These are phyloP conservation scores for Pulveroboletus ravenelii DNA, from an alignment of 768 basidiomycete species.

Conservation along the genomic window DNA sequence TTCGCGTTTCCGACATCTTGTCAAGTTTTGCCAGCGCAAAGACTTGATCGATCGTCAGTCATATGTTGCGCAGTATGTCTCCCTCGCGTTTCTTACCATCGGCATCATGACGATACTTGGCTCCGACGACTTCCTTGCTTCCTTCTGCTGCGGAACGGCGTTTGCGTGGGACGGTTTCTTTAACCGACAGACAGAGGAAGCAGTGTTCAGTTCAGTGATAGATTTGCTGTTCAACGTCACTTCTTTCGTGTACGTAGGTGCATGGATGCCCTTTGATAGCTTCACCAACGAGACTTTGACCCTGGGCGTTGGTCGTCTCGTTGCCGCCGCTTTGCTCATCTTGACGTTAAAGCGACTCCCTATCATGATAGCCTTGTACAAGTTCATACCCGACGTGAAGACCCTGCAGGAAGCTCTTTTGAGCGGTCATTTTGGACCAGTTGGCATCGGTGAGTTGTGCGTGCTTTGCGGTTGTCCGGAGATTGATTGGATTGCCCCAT, in stretches of 20 bases:
- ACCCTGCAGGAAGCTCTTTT: slow-evolving; percentile 91
- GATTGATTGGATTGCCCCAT: slow-evolving; percentile 1
- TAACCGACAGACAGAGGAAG: slow-evolving; percentile 90
- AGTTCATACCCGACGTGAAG: slow-evolving; percentile 95
- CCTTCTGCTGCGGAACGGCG: slow-evolving; percentile 91
- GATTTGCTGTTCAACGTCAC: slow-evolving; percentile 95
- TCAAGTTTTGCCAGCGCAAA: slow-evolving; percentile 87
- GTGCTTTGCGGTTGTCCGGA: background rate
- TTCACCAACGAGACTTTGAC: slow-evolving; percentile 66
- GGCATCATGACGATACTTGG: slow-evolving; percentile 83
- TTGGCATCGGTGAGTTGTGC: slow-evolving; percentile 56
- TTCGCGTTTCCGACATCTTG: slow-evolving; percentile 78
- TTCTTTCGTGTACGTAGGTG: slow-evolving; percentile 93
- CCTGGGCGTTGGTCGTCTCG: slow-evolving; percentile 76
- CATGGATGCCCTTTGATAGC: slow-evolving; percentile 90
- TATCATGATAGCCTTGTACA: slow-evolving; percentile 76
- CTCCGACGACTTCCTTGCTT: slow-evolving; percentile 89
- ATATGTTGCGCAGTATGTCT: slow-evolving; percentile 89
- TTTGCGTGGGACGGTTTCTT: slow-evolving; percentile 98
- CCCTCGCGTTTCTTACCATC: slow-evolving; percentile 77
- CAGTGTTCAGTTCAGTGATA: slow-evolving; percentile 93
- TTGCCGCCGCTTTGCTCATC: slow-evolving; percentile 80
- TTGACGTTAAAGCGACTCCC: slow-evolving; percentile 81
- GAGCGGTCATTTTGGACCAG: slow-evolving; percentile 92
- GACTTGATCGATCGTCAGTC: slow-evolving; percentile 91